Evolutionary conservation across 108 stramenopile species (phyloP).

Genomic region (Skeletonema marinoi): DNA sequence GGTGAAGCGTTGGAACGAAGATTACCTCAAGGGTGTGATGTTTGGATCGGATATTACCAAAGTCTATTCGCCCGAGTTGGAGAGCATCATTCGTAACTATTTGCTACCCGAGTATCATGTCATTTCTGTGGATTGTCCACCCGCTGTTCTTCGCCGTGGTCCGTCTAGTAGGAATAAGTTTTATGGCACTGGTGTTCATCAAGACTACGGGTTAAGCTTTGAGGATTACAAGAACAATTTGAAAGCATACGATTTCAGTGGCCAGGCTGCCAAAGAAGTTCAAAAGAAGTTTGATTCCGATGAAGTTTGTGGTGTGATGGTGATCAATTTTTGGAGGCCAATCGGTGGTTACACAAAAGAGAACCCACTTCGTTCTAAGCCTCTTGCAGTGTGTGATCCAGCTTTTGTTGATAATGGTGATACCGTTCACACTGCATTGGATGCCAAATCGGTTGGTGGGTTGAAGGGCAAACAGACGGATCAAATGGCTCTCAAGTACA

Average conservation of each 20-base stretch:
- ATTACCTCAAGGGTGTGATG: background rate
- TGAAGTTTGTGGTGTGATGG: background rate
- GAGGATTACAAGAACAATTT: background rate
- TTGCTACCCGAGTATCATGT: background rate
- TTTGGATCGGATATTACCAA: background rate
- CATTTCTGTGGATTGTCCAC: background rate
- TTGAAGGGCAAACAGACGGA: background rate
- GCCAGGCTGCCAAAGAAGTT: background rate
- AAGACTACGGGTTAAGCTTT: background rate
- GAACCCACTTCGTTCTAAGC: background rate
- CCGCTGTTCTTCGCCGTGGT: background rate
- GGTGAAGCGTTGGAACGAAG: background rate
- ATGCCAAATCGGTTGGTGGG: background rate
- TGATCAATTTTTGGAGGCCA: background rate
- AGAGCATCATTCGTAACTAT: background rate
- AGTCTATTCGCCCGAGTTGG: background rate
- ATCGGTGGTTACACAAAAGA: background rate
- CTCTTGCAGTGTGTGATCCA: constrained; percentile 2
- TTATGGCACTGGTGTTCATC: background rate
- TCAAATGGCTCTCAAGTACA: background rate
- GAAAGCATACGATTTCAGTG: background rate
- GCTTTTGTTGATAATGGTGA: background rate
- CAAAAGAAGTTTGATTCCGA: background rate
- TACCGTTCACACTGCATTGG: background rate
- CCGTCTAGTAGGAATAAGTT: background rate